These are phyloP conservation scores for Erodium maritimum DNA, from an alignment of 345 rosid genomes.

Conservation along the genomic window DNA sequence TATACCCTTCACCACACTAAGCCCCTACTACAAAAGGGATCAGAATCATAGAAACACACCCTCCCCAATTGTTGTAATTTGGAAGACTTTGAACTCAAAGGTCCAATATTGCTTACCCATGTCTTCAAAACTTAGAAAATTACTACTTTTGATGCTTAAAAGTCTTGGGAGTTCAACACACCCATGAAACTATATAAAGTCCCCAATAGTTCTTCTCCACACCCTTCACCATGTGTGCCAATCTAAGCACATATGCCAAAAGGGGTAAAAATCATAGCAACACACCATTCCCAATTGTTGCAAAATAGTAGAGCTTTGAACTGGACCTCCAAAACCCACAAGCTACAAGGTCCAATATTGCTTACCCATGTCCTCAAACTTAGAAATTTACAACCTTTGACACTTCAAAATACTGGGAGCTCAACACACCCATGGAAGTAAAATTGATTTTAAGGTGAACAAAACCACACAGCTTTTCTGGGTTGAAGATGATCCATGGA, in stretches of 20 bases:
- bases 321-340: background rate
- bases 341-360: background rate
- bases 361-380: background rate
- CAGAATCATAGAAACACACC: too few relatives aligned
- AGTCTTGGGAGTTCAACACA: background rate
- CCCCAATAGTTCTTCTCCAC: too few relatives aligned
- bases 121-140: background rate
- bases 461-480: background rate
- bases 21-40: too few relatives aligned
- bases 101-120: background rate
- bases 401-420: background rate
- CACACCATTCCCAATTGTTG: too few relatives aligned
- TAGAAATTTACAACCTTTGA: background rate
- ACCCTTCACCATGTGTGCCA: too few relatives aligned
- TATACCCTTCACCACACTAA: too few relatives aligned
- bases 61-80: too few relatives aligned
- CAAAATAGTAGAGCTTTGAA: too few relatives aligned
- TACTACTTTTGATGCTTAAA: background rate
- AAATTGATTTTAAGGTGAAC: background rate
- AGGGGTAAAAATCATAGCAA: too few relatives aligned
- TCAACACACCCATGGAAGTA: background rate
- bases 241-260: too few relatives aligned
- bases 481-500: background rate
- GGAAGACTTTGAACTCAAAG: background rate
- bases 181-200: background rate